Evolutionary conservation across 1,284 basidiomycete genomes (phyloP).

Genomic region (Chiua sp.): DNA sequence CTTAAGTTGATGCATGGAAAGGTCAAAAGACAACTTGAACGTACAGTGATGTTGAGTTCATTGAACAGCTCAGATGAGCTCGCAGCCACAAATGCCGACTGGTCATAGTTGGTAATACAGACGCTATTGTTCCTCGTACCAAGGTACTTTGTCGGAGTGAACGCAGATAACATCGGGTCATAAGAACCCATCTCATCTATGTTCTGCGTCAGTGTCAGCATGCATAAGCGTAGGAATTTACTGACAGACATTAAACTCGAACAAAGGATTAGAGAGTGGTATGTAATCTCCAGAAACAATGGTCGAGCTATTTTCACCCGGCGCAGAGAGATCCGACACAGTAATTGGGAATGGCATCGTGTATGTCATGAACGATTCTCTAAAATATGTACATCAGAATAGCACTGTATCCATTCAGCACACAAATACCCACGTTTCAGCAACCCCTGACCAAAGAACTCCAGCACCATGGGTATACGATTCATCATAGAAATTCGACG

Average conservation of each 20-base stretch:
- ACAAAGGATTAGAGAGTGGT: conserved; percentile 46
- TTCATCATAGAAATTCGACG: conserved; percentile 37
- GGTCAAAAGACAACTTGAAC: conserved; percentile 10
- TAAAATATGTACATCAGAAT: conserved; percentile 14
- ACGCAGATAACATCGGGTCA: conserved; percentile 51
- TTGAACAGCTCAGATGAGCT: conserved; percentile 51
- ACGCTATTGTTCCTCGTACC: conserved; percentile 49
- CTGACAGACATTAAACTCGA: conserved; percentile 53
- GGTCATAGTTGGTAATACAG: conserved; percentile 57
- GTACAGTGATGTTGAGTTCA: conserved; percentile 39
- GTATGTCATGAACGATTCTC: conserved; percentile 39
- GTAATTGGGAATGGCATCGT: conserved; percentile 46
- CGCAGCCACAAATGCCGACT: conserved; percentile 46
- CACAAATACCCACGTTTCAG: conserved; percentile 34
- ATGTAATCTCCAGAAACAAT: conserved; percentile 25
- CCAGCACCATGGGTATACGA: conserved; percentile 42
- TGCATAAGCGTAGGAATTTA: conserved; percentile 1
- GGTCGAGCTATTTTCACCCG: conserved; percentile 33
- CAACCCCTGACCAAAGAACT: conserved; percentile 39
- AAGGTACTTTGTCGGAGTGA: conserved; percentile 46
- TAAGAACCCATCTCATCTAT: conserved; percentile 50
- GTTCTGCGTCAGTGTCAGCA: conserved; percentile 10
- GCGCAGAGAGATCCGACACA: conserved; percentile 31
- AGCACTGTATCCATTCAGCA: not conserved
- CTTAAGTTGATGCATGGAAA: not conserved